phyloP scores from a whole-genome alignment of 176 grass and related monocot species.

The Musa itinerans region DNA sequence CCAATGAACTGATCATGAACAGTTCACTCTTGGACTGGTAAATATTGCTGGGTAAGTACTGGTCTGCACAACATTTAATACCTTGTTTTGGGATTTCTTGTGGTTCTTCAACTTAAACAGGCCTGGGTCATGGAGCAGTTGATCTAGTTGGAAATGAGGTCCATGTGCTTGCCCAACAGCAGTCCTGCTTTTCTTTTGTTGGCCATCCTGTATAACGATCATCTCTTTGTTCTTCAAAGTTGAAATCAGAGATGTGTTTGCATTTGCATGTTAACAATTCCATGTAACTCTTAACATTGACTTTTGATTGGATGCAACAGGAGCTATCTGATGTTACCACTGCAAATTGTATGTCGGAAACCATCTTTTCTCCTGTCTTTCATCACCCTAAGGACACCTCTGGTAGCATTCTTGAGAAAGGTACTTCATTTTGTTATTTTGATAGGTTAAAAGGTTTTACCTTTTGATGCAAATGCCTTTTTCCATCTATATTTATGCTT shows the following conservation, averaged over 20 bases:
- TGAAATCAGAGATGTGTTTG: no score
- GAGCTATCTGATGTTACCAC: slow-evolving; percentile 37
- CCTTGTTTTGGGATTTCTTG: no score
- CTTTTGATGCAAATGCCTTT: not conserved
- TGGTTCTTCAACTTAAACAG: no score
- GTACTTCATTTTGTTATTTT: slow-evolving; percentile 20
- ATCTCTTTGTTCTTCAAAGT: not conserved
- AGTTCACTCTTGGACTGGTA: no score
- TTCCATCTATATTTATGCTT: not conserved
- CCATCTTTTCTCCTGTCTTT: slow-evolving; percentile 80
- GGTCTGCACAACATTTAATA: no score
- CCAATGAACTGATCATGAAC: no score
- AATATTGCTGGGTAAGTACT: no score
- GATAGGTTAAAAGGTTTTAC: not conserved
- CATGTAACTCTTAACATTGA: not conserved
- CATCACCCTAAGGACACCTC: slow-evolving; percentile 63
- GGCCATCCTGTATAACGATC: not conserved
- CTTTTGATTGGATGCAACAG: slow-evolving; percentile 6
- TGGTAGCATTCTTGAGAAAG: slow-evolving; percentile 28
- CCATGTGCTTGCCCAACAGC: no score
- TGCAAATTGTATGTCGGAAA: slow-evolving; percentile 29
- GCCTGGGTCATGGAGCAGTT: no score
- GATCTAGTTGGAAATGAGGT: no score
- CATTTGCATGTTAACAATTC: not conserved
- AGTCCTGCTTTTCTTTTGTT: not conserved